These are phyloP conservation scores for Umbelopsis sp. DNA, from an alignment of 192 early-diverging fungal genomes.

Conservation along the genomic window DNA sequence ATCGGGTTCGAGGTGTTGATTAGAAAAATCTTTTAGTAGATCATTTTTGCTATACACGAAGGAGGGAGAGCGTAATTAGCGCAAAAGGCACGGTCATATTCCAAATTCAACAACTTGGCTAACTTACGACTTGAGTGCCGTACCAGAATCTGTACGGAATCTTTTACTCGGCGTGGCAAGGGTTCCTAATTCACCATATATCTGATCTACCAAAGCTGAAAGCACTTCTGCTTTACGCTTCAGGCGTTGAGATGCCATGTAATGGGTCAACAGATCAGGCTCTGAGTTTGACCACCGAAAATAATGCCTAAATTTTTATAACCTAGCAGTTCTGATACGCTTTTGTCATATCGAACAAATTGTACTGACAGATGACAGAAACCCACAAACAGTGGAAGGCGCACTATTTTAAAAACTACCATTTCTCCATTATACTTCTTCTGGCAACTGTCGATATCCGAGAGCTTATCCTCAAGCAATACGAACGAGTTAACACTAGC, in stretches of 20 bases:
- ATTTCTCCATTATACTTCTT: too few relatives aligned
- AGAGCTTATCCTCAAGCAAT: too few relatives aligned
- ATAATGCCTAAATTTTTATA: neutral
- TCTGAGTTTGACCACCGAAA: neutral
- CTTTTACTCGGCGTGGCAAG: neutral
- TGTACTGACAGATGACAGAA: too few relatives aligned
- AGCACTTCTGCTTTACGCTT: conserved; percentile 12
- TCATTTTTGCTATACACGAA: neutral
- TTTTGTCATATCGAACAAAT: too few relatives aligned
- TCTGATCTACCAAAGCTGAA: conserved; percentile 4
- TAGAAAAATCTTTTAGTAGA: neutral
- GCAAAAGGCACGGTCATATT: neutral
- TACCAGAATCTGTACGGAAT: neutral
- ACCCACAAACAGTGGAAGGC: too few relatives aligned
- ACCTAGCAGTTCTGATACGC: neutral
- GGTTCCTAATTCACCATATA: neutral
- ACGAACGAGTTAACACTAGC: too few relatives aligned
- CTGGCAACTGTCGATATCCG: too few relatives aligned
- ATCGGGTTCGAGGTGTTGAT: neutral
- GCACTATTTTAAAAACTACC: too few relatives aligned
- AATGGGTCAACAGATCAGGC: neutral
- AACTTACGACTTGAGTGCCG: neutral
- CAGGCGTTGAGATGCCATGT: conserved; percentile 12
- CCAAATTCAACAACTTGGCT: neutral
- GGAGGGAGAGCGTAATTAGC: neutral